These are phyloP conservation scores for Prunus salicina DNA, from an alignment of 306 rosid genomes.

Conservation along the genomic window DNA sequence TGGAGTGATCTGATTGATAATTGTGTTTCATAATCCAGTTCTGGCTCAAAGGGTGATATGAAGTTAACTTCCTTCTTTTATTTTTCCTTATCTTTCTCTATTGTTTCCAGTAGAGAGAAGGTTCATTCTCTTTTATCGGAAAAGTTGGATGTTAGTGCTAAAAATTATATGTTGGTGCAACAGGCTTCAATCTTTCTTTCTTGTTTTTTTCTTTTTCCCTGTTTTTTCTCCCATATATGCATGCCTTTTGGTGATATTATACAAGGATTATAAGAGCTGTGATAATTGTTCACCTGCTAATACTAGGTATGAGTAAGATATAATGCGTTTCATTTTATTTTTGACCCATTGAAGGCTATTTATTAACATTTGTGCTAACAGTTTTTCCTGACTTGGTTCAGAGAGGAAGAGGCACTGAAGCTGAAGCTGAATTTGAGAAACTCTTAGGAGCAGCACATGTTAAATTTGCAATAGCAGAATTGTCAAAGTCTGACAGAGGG, in stretches of 20 bases:
- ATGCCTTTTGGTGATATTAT: background rate
- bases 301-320: background rate
- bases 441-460: slow-evolving; percentile 70
- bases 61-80: background rate
- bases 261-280: background rate
- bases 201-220: background rate
- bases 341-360: slow-evolving; percentile 10
- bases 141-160: background rate
- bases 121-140: background rate
- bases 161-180: slow-evolving; percentile 1
- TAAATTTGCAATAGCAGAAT: slow-evolving; percentile 67
- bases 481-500: slow-evolving; percentile 61
- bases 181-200: background rate
- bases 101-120: background rate
- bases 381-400: slow-evolving; percentile 37
- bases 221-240: background rate
- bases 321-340: background rate
- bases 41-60: background rate
- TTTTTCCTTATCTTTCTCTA: background rate
- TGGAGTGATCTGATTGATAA: background rate
- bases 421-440: slow-evolving; percentile 71
- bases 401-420: slow-evolving; percentile 75
- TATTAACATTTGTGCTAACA: slow-evolving; percentile 13
- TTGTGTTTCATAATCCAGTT: background rate
- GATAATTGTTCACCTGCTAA: background rate